Base-by-base conservation (phyloP, 2,329 filamentous ascomycete genomes). In the Whalleya microplaca region DNA sequence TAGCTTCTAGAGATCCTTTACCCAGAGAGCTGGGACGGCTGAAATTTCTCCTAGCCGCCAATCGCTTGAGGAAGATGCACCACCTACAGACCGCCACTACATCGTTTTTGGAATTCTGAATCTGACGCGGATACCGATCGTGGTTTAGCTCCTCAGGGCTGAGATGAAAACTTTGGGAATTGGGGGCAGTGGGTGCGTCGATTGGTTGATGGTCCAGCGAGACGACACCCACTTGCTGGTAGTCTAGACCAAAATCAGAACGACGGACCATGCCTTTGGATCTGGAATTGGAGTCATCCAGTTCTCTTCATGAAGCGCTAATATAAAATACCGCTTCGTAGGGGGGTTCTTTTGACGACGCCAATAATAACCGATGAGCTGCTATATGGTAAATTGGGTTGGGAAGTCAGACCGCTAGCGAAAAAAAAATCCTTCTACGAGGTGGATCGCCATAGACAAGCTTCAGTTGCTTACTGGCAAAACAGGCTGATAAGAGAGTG, bases 61-160 rank as follows among this genome's bases (percentile, higher is more conserved):
- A 48, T 41, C 45, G 49, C 23, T 32, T n/a, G 32, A n/a, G 29
- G 14, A 29, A 7, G 14, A 46, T 45, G 21, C 23, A 21, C 29
- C 21, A 46, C 2, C 23, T 50, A 51, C 52, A 55, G 48, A 48
- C 49, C 55, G 16, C 48, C 55, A 55, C 51, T 45, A 52, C 47
- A 45, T 45, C 48, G 6, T 16, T 37, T 37, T 48, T 21, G 51
- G 47, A 55, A 23, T 45, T n/a, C 23, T 55, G 42, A 44, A 54
- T 46, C 46, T 47, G 58, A 59, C 37, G 12, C 51, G 21, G 49
- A 48, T 53, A 27, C 58, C 58, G 44, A 61, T 56, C 51, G 49
- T 43, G 46, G 61, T 42, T 43, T 61, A 61, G 58, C 42, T 49
- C 43, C 21, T 27, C 52, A 61, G 58, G 61, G 61, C 61, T 63